Conservation (phyloP, 257 asterid genomes). For the Solanum neorickii region DNA sequence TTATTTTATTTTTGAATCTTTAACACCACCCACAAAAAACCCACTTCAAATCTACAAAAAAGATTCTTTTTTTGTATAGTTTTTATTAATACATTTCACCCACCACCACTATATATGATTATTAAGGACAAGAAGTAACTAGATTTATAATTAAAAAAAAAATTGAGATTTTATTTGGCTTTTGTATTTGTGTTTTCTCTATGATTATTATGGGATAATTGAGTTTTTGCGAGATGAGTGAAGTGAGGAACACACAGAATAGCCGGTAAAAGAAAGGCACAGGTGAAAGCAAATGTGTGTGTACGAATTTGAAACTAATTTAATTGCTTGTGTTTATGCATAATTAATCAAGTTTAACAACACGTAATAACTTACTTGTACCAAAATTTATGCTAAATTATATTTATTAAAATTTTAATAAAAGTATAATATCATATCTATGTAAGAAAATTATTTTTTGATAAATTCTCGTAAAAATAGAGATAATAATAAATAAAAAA, state of each 20-base stretch:
- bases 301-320: background rate
- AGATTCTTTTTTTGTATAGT: background rate
- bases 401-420: background rate
- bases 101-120: background rate
- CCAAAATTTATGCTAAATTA: background rate
- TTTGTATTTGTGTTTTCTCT: background rate
- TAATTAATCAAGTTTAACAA: background rate
- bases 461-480: background rate
- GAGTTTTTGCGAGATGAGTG: background rate
- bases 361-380: background rate
- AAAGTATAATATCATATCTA: background rate
- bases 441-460: background rate
- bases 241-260: background rate
- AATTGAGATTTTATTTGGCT: background rate
- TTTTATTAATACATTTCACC: background rate
- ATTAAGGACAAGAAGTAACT: background rate
- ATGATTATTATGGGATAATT: background rate
- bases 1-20: background rate
- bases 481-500: background rate
- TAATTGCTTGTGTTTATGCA: background rate
- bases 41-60: background rate
- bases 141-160: background rate
- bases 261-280: background rate
- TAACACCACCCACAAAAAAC: background rate
- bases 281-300: background rate